Percentiles rank a stretch among this genome's conserved stretches.
Conservation (phyloP, 129 eudicot genomes). For the Ambrosia artemisiifolia region DNA sequence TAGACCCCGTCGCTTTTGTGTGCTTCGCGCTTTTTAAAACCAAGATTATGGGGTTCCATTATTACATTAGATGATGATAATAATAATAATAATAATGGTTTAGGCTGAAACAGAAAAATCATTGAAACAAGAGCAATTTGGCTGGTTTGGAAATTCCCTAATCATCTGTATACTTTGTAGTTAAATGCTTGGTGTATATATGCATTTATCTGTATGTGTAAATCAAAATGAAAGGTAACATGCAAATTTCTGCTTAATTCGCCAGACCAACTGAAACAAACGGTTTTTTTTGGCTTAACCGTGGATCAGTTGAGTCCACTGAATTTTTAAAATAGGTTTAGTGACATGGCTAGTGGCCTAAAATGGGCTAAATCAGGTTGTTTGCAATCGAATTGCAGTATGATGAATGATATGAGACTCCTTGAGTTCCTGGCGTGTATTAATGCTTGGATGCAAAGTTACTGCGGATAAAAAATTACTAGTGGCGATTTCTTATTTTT, state of each 20-base stretch:
- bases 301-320: not conserved
- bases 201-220: too few relatives aligned
- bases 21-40: too few relatives aligned
- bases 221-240: too few relatives aligned
- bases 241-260: too few relatives aligned
- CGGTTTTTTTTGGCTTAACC: not conserved
- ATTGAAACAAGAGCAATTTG: not conserved
- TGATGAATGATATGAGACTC: not conserved
- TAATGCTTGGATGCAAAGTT: not conserved
- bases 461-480: not conserved
- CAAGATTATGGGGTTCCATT: conserved; percentile 5
- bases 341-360: not conserved
- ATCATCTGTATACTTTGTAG: too few relatives aligned
- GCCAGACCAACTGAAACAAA: too few relatives aligned
- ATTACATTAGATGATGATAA: not conserved
- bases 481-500: not conserved
- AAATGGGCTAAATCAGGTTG: not conserved
- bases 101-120: not conserved
- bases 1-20: too few relatives aligned
- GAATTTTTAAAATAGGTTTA: not conserved
- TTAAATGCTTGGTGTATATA: too few relatives aligned
- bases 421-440: not conserved
- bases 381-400: not conserved
- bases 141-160: too few relatives aligned
- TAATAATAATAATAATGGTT: not conserved